These are phyloP conservation scores for Gautieria morchelliformis DNA, from an alignment of 768 basidiomycete species.

Conservation along the genomic window DNA sequence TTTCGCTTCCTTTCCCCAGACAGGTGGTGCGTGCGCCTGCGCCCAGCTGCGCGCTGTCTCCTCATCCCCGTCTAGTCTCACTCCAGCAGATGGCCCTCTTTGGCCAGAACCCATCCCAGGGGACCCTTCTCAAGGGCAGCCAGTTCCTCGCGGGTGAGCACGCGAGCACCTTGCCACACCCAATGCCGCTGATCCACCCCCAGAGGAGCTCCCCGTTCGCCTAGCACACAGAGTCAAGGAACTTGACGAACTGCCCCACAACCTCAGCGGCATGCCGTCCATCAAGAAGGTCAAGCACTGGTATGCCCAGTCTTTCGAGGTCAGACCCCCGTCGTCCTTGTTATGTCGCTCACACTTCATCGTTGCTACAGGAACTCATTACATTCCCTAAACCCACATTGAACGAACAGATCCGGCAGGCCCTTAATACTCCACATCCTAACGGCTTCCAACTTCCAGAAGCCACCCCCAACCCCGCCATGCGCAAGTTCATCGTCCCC, in stretches of 20 bases:
- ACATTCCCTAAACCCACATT: constrained; percentile 72
- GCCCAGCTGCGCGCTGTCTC: not conserved
- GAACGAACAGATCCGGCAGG: constrained; percentile 55
- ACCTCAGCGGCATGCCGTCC: constrained; percentile 81
- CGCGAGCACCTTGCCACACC: not conserved
- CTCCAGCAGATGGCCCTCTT: constrained; percentile 97
- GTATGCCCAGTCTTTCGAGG: constrained; percentile 99
- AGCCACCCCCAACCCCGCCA: constrained; percentile 71
- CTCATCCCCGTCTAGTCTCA: constrained; percentile 48
- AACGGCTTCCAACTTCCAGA: constrained; percentile 51
- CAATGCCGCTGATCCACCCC: not conserved
- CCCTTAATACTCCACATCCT: constrained; percentile 41
- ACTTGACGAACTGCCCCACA: constrained; percentile 88
- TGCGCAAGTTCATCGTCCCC: constrained; percentile 33
- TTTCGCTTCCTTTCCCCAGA: constrained; percentile 87
- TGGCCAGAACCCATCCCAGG: constrained; percentile 91
- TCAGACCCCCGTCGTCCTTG: constrained; percentile 26
- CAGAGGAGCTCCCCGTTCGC: constrained; percentile 91
- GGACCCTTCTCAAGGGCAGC: constrained; percentile 85
- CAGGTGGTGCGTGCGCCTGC: constrained; percentile 53
- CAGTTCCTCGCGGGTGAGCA: constrained; percentile 73
- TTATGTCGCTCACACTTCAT: not conserved
- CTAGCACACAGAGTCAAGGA: constrained; percentile 95
- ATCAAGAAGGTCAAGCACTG: constrained; percentile 95
- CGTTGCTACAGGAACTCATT: constrained; percentile 66